Evolutionary conservation across 495 filamentous ascomycete species (phyloP), one percentile per base, ranked within the genome.

Genomic region (Amorphotheca resinae): DNA sequence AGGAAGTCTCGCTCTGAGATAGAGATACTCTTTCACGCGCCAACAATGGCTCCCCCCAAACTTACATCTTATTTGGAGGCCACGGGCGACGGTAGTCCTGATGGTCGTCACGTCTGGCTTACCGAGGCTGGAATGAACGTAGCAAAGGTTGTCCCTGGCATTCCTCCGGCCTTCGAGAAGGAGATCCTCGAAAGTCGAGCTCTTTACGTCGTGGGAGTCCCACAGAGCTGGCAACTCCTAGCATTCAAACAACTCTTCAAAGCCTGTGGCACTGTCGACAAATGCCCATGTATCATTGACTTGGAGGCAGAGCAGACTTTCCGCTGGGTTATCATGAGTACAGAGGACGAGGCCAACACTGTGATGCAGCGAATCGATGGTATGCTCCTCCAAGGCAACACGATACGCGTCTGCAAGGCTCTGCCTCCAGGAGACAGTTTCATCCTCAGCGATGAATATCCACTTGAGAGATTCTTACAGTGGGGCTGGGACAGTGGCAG

Each of bases 321-420:
- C 21, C 44, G 47, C 2, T 54, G 52, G 52, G 41, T 44, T 31
- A 41, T 54, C 11, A 46, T 48, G 45, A 31, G 14, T 4, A 37
- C 36, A 12, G 3, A n/a, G 18, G 22, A 48, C n/a, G 48, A 44
- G 8, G 45, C 41, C 0, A 28, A 18, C 9, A 5, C 4, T 11
- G 33, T 40, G 9, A 7, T 48, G 9, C 22, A 33, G 16, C 3
- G 11, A 5, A 14, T 43, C 7, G 15, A 45, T 11, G 15, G 31
- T 11, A 9, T 30, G 22, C 15, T 7, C 1, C 20, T 50, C 17
- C 2, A 21, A 20, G 18, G 14, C 4, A 9, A 11, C 1, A 7
- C 14, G 4, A 26, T 46, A 17, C 16, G 12, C 11, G 12, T 49
- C 31, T 33, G 42, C 28, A 12, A 15, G 8, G 38, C 46, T 11